phyloP scores from a whole-genome alignment of 768 basidiomycete genomes.

The Rhodosporidiobolus odoratus region DNA sequence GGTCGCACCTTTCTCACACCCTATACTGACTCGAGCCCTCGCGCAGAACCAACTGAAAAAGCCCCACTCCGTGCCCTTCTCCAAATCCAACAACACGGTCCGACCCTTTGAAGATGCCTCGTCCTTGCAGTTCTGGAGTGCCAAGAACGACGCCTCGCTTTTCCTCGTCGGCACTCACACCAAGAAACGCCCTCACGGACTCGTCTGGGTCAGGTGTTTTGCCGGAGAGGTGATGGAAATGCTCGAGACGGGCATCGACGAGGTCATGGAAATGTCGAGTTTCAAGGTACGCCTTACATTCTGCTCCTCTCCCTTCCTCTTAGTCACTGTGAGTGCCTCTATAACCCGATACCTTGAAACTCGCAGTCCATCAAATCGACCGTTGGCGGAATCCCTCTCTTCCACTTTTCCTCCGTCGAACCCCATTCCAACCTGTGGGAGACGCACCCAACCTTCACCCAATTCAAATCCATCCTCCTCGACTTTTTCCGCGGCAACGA shows the following conservation, averaged over 20 bases:
- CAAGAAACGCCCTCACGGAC: conserved; percentile 85
- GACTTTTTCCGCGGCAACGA: conserved; percentile 80
- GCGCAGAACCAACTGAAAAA: conserved; percentile 85
- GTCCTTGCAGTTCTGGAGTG: conserved; percentile 85
- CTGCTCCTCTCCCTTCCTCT: not conserved
- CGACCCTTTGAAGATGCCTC: conserved; percentile 80
- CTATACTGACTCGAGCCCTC: too few species aligned
- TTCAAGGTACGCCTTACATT: conserved; percentile 61
- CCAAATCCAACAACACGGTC: conserved; percentile 66
- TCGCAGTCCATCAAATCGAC: conserved; percentile 79
- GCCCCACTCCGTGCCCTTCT: conserved; percentile 83
- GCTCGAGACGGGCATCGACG: conserved; percentile 86
- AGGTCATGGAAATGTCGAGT: conserved; percentile 67
- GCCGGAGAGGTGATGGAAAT: conserved; percentile 83
- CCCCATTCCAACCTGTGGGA: conserved; percentile 76
- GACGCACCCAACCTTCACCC: conserved; percentile 82
- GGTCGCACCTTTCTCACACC: not conserved
- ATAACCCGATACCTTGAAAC: too few species aligned
- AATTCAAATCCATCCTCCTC: conserved; percentile 84
- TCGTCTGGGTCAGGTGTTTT: conserved; percentile 80
- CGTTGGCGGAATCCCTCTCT: conserved; percentile 79
- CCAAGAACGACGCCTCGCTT: conserved; percentile 88
- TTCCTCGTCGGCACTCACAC: conserved; percentile 85
- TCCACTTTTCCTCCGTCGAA: conserved; percentile 68
- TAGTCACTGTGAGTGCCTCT: not conserved